Evolutionary conservation across 768 basidiomycete genomes (phyloP), one percentile per base, ranked within the genome.

Genomic region (Phylloporus scabripes): DNA sequence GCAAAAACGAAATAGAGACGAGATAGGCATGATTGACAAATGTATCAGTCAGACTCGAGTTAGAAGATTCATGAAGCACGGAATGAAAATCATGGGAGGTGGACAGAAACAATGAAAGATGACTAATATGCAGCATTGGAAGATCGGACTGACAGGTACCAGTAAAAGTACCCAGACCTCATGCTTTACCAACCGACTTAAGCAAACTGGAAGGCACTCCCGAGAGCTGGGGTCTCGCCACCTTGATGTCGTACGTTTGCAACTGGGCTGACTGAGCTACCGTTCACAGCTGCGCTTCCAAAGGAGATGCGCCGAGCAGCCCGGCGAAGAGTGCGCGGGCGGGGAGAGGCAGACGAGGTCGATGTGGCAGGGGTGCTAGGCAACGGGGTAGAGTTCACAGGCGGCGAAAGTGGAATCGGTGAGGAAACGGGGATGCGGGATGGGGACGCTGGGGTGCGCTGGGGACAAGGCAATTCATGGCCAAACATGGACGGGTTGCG

Each of bases 151-250:
- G 29, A 50, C 23, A 38, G 28, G 14, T 29, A 20, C 20, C 29
- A 11, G 28, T 29, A 45, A n/a, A 47, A 50, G 56, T n/a, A 29
- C 12, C 48, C 45, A 41, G 45, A 43, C 5, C 42, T 46, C 53
- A 41, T 18, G 21, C 23, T 24, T 23, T 40, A 36, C 42, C 17
- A 20, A 32, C 41, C 17, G 46, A 41, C 28, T 74, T 56, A 84
- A 12, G 70, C 73, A 65, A 85, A 66, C 56, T 85, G 82, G 63
- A 91, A 87, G 23, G 87, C 87, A 59, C 85, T 88, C 24, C 78
- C 87, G 43, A 90, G 64, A 48, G 70, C 70, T 39, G 64, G 51
- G 23, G 70, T 65, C 49, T 66, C 66, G 45, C 70, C 66, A 7
- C 64, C 65, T 5, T 55, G 68, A 53, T 21, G 38, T n/a, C 39